Evolutionary conservation across 768 basidiomycete species (phyloP).

Genomic region (Lepiota brunneoincarnata): DNA sequence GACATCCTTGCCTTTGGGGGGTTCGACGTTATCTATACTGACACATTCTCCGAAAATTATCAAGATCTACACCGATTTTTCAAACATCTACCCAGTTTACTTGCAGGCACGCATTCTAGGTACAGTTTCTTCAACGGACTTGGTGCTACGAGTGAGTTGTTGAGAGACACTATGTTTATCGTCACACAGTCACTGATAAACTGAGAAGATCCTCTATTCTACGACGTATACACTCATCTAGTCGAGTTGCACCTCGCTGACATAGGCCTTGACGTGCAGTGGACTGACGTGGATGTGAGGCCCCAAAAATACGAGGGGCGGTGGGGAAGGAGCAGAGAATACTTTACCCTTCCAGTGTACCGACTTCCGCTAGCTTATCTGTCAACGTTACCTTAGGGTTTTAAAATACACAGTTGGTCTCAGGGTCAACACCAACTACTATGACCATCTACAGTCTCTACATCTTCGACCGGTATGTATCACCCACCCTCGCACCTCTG

Average conservation of each 20-base stretch:
- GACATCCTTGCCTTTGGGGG: conserved; percentile 62
- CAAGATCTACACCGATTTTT: conserved; percentile 81
- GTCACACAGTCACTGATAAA: conserved; percentile 1
- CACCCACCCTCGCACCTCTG: not conserved
- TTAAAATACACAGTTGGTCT: not conserved
- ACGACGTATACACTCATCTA: conserved; percentile 87
- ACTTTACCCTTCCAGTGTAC: conserved; percentile 78
- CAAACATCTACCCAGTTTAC: conserved; percentile 70
- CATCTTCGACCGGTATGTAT: conserved; percentile 81
- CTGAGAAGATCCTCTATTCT: conserved; percentile 75
- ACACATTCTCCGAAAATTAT: conserved; percentile 91
- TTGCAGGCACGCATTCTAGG: conserved; percentile 69
- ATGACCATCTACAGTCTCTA: conserved; percentile 95
- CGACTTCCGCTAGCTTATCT: conserved; percentile 54
- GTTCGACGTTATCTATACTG: conserved; percentile 89
- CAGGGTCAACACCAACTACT: not conserved
- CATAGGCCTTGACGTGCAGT: conserved; percentile 73
- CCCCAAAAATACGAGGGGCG: conserved; percentile 48
- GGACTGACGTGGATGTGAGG: conserved; percentile 77
- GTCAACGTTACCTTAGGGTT: conserved; percentile 15
- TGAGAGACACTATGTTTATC: not conserved
- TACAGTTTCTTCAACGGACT: conserved; percentile 98
- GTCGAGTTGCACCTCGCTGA: conserved; percentile 84
- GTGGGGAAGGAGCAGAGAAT: conserved; percentile 77
- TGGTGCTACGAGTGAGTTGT: conserved; percentile 88